Evolutionary conservation across 441 rosid genomes (phyloP), one percentile per base, ranked within the genome.

Genomic region (Bocquillonia castaneifolia): DNA sequence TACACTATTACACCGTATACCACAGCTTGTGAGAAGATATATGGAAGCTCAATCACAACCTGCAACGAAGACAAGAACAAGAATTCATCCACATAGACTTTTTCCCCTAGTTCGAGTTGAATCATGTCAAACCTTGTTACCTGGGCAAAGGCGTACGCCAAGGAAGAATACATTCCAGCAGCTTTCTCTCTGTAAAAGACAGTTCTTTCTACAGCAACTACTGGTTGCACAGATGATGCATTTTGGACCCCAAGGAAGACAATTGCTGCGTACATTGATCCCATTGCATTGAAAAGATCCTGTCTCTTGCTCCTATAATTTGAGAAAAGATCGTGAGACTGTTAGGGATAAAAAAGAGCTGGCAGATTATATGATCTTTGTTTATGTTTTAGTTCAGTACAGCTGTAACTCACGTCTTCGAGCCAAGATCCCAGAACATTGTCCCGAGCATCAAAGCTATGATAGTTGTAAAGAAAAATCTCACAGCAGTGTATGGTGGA

Each of bases 181-280:
- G 90, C 90, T 73, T 76, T 85, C 73, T 88, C 96, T 63, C 93
- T 77, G 42, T 88, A 88, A 61, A 85, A 90, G 15, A 88, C 94
- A 0, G 81, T 85, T 52, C 94, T 56, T 70, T 90, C 96, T 25
- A 86, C 40, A 23, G 80, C 79, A 25, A 84, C 87, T 10, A 86
- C 80, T 2, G 94, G 94, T 54, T 85, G 96, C 44, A 86, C 86
- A 0, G 86, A 65, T 0, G 83, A 20, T 59, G 84, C 69, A 72
- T 86, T 84, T 77, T 86, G 88, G 63, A 85, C 10, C n/a, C 94
- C 94, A 0, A 90, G 74, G 76, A 90, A 90, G 67, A 86, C 47
- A 70, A 83, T 76, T 7, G 91, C 85, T 13, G 82, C 83, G 8
- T 82, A 88, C 83, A 90, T 84, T 23, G 96, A 88, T 67, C 96